Percentiles rank a stretch among this genome's conserved stretches.
Evolutionary conservation across 2,329 filamentous ascomycete species (phyloP).

Genomic region (Hirsutella rhossiliensis): DNA sequence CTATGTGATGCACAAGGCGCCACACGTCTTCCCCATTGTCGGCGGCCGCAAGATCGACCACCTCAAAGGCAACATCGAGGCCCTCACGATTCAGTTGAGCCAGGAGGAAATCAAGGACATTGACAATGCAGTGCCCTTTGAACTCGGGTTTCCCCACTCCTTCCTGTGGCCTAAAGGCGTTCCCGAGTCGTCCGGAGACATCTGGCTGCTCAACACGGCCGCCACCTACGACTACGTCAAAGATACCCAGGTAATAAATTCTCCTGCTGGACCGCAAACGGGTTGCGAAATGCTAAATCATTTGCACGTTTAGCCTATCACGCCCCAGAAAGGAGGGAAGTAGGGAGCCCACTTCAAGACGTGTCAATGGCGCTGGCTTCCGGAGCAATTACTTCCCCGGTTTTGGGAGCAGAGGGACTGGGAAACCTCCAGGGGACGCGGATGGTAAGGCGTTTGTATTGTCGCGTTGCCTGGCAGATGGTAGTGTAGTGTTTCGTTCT

Average conservation of each 20-base stretch:
- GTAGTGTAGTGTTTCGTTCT: too few species aligned
- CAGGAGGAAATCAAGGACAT: conserved; percentile 54
- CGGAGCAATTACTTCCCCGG: conserved; percentile 2
- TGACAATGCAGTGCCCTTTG: conserved; percentile 48
- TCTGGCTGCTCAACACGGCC: conserved; percentile 32
- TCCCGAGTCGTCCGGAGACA: conserved; percentile 25
- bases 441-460: background rate
- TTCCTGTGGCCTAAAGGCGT: conserved; percentile 37
- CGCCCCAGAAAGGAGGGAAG: conserved; percentile 25
- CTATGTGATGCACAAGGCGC: conserved; percentile 61
- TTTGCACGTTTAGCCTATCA: conserved; percentile 22
- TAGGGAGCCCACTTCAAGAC: conserved; percentile 24
- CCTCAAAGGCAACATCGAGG: conserved; percentile 57
- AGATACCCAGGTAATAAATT: conserved; percentile 17
- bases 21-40: conserved; percentile 62
- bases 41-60: conserved; percentile 60
- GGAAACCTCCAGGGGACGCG: background rate
- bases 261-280: background rate
- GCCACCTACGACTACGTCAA: conserved; percentile 40
- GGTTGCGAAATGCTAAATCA: background rate
- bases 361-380: conserved; percentile 20
- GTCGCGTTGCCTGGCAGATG: too few species aligned
- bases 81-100: conserved; percentile 46
- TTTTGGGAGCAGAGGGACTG: background rate
- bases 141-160: conserved; percentile 54